phyloP scores from a whole-genome alignment of 192 early-diverging fungal genomes.

The Podila minutissima region DNA sequence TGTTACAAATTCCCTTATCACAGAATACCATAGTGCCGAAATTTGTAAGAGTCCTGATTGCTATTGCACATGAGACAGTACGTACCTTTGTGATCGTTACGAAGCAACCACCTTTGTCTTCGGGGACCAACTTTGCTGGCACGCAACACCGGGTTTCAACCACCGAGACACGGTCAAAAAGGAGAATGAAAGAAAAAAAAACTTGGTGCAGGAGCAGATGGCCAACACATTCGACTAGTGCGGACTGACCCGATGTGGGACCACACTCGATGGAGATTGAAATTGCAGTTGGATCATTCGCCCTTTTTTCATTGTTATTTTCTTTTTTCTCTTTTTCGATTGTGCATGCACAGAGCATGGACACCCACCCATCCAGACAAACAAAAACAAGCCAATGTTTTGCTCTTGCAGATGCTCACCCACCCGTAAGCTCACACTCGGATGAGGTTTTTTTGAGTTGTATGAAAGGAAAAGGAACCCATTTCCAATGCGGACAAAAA shows the following conservation, averaged over 20 bases:
- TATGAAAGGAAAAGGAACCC: neutral
- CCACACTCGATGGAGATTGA: neutral
- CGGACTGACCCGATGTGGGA: neutral
- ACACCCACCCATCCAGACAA: neutral
- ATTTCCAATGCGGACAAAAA: neutral
- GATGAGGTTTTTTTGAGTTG: neutral
- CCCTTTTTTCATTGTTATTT: neutral
- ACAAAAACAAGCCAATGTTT: neutral
- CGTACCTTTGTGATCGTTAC: too few species aligned
- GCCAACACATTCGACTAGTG: neutral
- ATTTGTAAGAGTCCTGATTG: too few species aligned
- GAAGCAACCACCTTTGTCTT: neutral
- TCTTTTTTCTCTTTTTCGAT: neutral
- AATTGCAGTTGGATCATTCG: neutral
- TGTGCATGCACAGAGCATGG: neutral
- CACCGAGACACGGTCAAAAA: neutral
- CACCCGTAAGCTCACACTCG: too few species aligned
- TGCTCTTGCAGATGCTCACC: too few species aligned
- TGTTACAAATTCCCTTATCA: too few species aligned
- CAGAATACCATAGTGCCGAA: too few species aligned
- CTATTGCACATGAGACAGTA: too few species aligned
- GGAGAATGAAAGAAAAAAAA: neutral
- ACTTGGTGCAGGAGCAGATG: neutral
- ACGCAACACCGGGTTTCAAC: neutral
- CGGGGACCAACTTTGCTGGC: neutral